phyloP scores from a whole-genome alignment of 371 early-diverging fungal species.

The Saksenaea oblongispora region DNA sequence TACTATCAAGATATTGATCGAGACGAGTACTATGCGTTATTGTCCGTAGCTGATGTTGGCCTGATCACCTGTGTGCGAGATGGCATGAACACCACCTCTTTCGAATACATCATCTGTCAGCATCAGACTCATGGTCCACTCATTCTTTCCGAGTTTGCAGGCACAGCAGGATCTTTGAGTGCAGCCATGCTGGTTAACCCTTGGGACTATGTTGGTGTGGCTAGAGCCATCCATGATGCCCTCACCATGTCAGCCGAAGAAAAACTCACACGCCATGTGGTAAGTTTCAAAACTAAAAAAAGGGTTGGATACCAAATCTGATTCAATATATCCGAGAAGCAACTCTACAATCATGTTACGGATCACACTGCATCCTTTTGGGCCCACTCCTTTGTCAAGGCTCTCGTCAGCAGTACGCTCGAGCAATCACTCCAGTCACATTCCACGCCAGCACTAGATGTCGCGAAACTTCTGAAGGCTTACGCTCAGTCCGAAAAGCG shows the following conservation, averaged over 20 bases:
- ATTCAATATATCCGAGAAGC: slow-evolving; percentile 24
- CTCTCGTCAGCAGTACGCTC: slow-evolving; percentile 26
- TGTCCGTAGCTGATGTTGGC: slow-evolving; percentile 93
- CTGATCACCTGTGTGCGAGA: slow-evolving; percentile 96
- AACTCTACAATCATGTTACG: slow-evolving; percentile 80
- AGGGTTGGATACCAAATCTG: neutral
- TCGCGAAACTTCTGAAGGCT: slow-evolving; percentile 25
- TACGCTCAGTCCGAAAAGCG: slow-evolving; percentile 64
- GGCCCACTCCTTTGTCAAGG: slow-evolving; percentile 82
- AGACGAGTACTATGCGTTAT: slow-evolving; percentile 95
- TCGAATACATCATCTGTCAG: slow-evolving; percentile 98
- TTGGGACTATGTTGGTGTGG: slow-evolving; percentile 92
- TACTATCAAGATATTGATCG: slow-evolving; percentile 93
- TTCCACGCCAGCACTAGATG: slow-evolving; percentile 71
- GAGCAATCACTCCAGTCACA: slow-evolving; percentile 43
- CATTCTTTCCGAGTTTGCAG: slow-evolving; percentile 97
- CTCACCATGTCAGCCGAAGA: slow-evolving; percentile 81
- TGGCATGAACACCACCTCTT: slow-evolving; percentile 99
- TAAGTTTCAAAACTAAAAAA: slow-evolving; percentile 73
- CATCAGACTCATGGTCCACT: slow-evolving; percentile 87
- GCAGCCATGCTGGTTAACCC: slow-evolving; percentile 94
- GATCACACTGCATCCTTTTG: slow-evolving; percentile 89
- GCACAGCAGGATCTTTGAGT: slow-evolving; percentile 89
- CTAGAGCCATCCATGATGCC: slow-evolving; percentile 86
- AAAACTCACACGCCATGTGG: slow-evolving; percentile 75